A percentile compares a stretch with the other conserved stretches of the same genome.
Evolutionary conservation across 257 asterid species (phyloP).

Genomic region (Solanum sparsipilum): DNA sequence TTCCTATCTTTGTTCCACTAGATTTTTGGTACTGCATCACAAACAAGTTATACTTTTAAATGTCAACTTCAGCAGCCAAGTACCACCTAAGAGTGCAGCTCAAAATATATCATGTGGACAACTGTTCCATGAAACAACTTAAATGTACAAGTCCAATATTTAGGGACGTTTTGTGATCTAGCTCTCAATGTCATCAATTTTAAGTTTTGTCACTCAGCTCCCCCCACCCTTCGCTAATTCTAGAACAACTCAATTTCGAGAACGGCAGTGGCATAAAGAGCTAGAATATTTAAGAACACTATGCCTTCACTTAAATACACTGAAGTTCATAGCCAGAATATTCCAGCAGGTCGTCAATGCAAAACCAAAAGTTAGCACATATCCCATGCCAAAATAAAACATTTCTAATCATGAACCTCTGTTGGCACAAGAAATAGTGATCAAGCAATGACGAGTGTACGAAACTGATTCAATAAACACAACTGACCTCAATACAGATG

Average conservation of each 20-base stretch:
- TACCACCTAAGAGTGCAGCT: not conserved
- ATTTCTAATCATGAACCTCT: not conserved
- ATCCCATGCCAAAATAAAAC: not conserved
- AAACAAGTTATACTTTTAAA: not conserved
- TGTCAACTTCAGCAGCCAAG: not conserved
- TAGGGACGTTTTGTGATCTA: not conserved
- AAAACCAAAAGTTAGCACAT: not conserved
- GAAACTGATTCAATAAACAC: not conserved
- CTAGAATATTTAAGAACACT: not conserved
- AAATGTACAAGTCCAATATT: not conserved
- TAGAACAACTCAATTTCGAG: not conserved
- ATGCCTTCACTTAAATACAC: not conserved
- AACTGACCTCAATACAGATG: constrained; percentile 86
- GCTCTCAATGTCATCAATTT: not conserved
- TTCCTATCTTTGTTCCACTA: not conserved
- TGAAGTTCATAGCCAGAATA: not conserved
- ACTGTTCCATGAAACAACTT: not conserved
- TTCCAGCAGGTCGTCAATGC: not conserved
- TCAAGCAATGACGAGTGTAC: not conserved
- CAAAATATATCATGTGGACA: not conserved
- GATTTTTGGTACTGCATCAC: not conserved
- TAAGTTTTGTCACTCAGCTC: not conserved
- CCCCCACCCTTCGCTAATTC: not conserved
- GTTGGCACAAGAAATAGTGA: not conserved
- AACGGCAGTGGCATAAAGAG: not conserved